A percentile compares a stretch with the other conserved stretches of the same genome.
phyloP scores from a whole-genome alignment of 495 filamentous ascomycete species.

The Podospora tetraspora region DNA sequence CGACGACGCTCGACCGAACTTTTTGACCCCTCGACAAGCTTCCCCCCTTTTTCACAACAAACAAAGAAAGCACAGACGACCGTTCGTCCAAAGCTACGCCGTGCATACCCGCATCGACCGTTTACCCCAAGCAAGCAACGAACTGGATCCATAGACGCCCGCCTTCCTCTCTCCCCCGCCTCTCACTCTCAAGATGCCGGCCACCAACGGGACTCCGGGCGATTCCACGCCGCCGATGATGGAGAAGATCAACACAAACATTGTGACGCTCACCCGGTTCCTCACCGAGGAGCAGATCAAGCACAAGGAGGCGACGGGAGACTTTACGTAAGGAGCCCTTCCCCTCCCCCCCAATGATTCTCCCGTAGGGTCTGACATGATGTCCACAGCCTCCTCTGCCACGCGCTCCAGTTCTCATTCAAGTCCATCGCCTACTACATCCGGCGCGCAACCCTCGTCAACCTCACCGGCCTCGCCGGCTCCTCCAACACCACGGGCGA shows the following conservation, averaged over 20 bases:
- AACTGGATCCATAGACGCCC: not conserved
- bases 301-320: conserved; percentile 90
- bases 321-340: conserved; percentile 73
- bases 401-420: conserved; percentile 98
- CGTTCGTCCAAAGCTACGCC: not conserved
- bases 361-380: not conserved
- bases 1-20: not conserved
- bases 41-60: not conserved
- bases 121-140: not conserved
- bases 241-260: conserved; percentile 87
- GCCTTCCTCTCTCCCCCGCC: not conserved
- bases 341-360: no score
- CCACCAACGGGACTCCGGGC: conserved; percentile 30
- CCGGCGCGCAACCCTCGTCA: conserved; percentile 92
- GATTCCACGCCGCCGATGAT: conserved; percentile 7
- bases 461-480: conserved; percentile 89
- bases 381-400: conserved; percentile 72
- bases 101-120: not conserved
- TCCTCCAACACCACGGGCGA: conserved; percentile 94
- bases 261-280: conserved; percentile 90
- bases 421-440: conserved; percentile 99
- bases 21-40: not conserved
- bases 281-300: conserved; percentile 93
- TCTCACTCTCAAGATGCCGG: conserved; percentile 20
- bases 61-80: not conserved